phyloP scores from a whole-genome alignment of 441 rosid species.

The Jatropha podagrica region DNA sequence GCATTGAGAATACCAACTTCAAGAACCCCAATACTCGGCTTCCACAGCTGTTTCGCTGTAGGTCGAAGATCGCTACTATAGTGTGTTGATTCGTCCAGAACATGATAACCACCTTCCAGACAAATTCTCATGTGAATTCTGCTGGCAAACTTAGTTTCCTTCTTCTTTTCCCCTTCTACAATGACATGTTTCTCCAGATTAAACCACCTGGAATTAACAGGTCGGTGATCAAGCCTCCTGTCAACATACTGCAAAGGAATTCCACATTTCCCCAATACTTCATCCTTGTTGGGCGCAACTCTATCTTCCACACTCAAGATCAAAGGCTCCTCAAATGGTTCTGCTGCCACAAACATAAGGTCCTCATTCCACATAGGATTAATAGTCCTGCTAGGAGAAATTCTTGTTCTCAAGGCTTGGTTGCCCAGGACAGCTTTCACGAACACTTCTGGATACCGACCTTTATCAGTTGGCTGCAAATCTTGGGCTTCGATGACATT shows the following conservation, averaged over 20 bases:
- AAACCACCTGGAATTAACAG: conserved; percentile 73
- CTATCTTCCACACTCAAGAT: conserved; percentile 82
- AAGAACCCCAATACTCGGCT: conserved; percentile 76
- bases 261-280: conserved; percentile 63
- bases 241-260: conserved; percentile 60
- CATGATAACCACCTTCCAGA: conserved; percentile 97
- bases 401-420: conserved; percentile 64
- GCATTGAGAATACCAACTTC: conserved; percentile 86
- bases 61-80: conserved; percentile 96
- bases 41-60: conserved; percentile 92
- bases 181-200: conserved; percentile 77
- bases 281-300: conserved; percentile 89
- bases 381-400: conserved; percentile 57
- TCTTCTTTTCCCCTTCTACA: conserved; percentile 78
- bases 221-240: conserved; percentile 73
- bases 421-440: conserved; percentile 73
- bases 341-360: conserved; percentile 94
- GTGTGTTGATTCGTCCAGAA: conserved; percentile 92
- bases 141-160: conserved; percentile 81
- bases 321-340: conserved; percentile 87
- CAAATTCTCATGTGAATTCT: conserved; percentile 87
- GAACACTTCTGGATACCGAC: conserved; percentile 77
- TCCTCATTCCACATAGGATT: conserved; percentile 98
- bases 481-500: conserved; percentile 98
- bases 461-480: conserved; percentile 61